These are phyloP conservation scores for Fusarium humuli DNA, from an alignment of 2,329 filamentous ascomycete genomes.

Conservation along the genomic window DNA sequence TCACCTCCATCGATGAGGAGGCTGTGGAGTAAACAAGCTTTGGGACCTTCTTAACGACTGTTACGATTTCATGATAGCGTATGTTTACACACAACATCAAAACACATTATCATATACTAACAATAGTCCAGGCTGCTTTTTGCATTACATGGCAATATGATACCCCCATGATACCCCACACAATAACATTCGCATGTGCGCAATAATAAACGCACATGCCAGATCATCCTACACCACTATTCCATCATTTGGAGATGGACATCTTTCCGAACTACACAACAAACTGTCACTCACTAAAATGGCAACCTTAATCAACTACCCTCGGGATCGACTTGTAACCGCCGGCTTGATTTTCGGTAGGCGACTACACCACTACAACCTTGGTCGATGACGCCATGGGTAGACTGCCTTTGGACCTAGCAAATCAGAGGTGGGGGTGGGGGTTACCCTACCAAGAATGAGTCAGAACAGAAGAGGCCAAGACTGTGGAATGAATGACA, in stretches of 20 bases:
- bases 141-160: slow-evolving; percentile 42
- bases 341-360: slow-evolving; percentile 28
- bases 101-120: slow-evolving; percentile 29
- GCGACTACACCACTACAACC: slow-evolving; percentile 22
- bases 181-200: slow-evolving; percentile 39
- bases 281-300: slow-evolving; percentile 21
- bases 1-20: slow-evolving; percentile 56
- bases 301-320: slow-evolving; percentile 22
- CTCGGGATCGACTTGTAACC: slow-evolving; percentile 27
- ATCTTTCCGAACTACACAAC: slow-evolving; percentile 5
- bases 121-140: slow-evolving; percentile 42
- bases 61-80: slow-evolving; percentile 47
- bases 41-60: slow-evolving; percentile 43
- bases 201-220: slow-evolving; percentile 38
- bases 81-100: slow-evolving; percentile 6
- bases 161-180: slow-evolving; percentile 46
- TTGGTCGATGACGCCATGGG: slow-evolving; percentile 39
- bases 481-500: slow-evolving; percentile 32
- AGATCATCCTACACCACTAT: slow-evolving; percentile 35
- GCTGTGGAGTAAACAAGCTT: slow-evolving; percentile 58
- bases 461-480: slow-evolving; percentile 32
- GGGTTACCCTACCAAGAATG: slow-evolving; percentile 31
- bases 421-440: slow-evolving; percentile 33
- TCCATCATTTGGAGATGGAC: slow-evolving; percentile 30
- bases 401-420: slow-evolving; percentile 20